Evolutionary conservation across 805 yeast genomes (phyloP).

Genomic region (Candida vartiovaarae): DNA sequence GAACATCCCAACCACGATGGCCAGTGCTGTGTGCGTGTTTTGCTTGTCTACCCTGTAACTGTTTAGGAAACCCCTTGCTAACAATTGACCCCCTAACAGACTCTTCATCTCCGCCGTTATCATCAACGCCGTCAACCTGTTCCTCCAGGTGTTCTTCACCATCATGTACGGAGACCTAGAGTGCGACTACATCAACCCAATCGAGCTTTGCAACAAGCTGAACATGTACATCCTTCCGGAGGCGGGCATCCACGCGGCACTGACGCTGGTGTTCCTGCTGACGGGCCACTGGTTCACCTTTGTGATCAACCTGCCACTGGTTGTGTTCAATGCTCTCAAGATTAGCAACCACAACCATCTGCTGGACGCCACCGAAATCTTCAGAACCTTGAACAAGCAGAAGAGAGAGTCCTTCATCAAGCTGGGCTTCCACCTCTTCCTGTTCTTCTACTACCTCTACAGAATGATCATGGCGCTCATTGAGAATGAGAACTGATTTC

Average conservation of each 20-base stretch:
- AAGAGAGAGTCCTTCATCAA: constrained; percentile 89
- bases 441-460: constrained; percentile 94
- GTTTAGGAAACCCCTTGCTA: background rate
- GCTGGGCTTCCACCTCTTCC: constrained; percentile 80
- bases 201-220: constrained; percentile 88
- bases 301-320: constrained; percentile 72
- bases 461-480: constrained; percentile 93
- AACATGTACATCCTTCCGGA: constrained; percentile 89
- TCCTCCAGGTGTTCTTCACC: constrained; percentile 90
- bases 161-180: constrained; percentile 93
- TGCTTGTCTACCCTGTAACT: too few relatives aligned
- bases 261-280: constrained; percentile 64
- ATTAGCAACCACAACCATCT: constrained; percentile 73
- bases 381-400: constrained; percentile 87
- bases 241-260: constrained; percentile 70
- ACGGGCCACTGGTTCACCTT: constrained; percentile 93
- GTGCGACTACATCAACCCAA: constrained; percentile 95
- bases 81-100: constrained; percentile 8
- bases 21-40: too few relatives aligned
- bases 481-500: constrained; percentile 22
- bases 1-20: too few relatives aligned
- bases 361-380: constrained; percentile 95
- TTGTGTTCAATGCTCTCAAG: constrained; percentile 79
- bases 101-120: constrained; percentile 73
- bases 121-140: constrained; percentile 80